phyloP scores from a whole-genome alignment of 23 red algal species.

The Gracilaria vermiculophylla region DNA sequence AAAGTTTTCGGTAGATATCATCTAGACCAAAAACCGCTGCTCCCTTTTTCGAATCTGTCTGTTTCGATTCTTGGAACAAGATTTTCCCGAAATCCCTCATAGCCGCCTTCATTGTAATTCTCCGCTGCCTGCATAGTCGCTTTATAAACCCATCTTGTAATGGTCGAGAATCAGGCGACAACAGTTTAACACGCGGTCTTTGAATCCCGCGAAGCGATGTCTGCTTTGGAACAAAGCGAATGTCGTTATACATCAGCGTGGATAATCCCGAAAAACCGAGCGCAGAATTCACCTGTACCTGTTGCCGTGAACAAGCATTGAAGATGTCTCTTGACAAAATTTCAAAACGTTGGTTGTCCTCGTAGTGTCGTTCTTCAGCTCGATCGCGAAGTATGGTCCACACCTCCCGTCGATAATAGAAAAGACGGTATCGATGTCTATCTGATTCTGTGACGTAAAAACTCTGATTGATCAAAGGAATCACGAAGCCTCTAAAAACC shows the following conservation, averaged over 20 bases:
- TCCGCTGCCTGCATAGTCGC: neutral
- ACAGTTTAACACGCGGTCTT: conserved; percentile 17
- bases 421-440: conserved; percentile 25
- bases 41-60: neutral
- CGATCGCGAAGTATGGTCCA: conserved; percentile 46
- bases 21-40: conserved; percentile 52
- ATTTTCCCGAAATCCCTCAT: conserved; percentile 10
- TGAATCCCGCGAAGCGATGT: conserved; percentile 56
- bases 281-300: neutral
- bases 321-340: conserved; percentile 30
- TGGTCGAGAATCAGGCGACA: neutral
- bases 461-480: conserved; percentile 52
- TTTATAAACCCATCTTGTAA: neutral
- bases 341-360: conserved; percentile 19
- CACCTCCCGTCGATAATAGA: conserved; percentile 54
- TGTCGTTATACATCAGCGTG: conserved; percentile 5
- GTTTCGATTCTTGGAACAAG: neutral
- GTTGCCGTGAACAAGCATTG: neutral
- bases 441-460: conserved; percentile 65
- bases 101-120: neutral
- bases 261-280: neutral
- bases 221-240: conserved; percentile 61
- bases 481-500: conserved; percentile 47
- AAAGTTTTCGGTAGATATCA: conserved; percentile 35
- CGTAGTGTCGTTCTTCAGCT: conserved; percentile 30